Percentiles rank a stretch among this genome's conserved stretches.
These are phyloP conservation scores for Phytopythium montanum DNA, from an alignment of 352 stramenopile genomes.

Conservation along the genomic window DNA sequence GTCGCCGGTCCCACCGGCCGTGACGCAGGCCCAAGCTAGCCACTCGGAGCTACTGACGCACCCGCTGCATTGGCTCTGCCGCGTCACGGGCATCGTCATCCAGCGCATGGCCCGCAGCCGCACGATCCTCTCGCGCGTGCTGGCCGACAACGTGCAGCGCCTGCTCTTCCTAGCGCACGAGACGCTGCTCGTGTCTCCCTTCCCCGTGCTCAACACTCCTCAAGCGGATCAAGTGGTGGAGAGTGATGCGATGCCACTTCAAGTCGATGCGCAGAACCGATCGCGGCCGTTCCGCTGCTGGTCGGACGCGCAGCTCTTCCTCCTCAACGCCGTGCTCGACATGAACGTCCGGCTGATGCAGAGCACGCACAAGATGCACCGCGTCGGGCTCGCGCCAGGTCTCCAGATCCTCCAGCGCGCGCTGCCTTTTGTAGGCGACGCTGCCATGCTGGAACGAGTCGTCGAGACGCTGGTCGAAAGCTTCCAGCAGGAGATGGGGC, in stretches of 20 bases:
- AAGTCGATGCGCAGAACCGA: background rate
- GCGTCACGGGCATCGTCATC: slow-evolving; percentile 63
- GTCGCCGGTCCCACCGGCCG: slow-evolving; percentile 18
- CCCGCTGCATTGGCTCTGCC: slow-evolving; percentile 64
- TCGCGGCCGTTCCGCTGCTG: slow-evolving; percentile 10
- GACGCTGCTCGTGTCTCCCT: slow-evolving; percentile 39
- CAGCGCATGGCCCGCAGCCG: slow-evolving; percentile 72
- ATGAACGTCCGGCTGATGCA: slow-evolving; percentile 68
- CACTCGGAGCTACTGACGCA: slow-evolving; percentile 36
- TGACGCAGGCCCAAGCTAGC: background rate
- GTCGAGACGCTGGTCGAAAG: slow-evolving; percentile 53
- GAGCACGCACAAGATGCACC: slow-evolving; percentile 77
- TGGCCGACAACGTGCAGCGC: slow-evolving; percentile 81
- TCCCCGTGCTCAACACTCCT: slow-evolving; percentile 6
- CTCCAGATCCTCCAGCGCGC: slow-evolving; percentile 64
- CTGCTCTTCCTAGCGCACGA: slow-evolving; percentile 67
- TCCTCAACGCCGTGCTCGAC: slow-evolving; percentile 71
- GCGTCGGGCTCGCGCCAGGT: slow-evolving; percentile 58
- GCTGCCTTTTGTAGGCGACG: slow-evolving; percentile 35
- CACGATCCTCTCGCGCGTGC: slow-evolving; percentile 63
- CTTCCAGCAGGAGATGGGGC: slow-evolving; percentile 78
- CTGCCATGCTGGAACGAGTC: slow-evolving; percentile 47
- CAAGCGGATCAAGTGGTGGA: background rate
- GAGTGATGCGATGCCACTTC: too few species aligned
- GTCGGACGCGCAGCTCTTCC: slow-evolving; percentile 62